phyloP scores from a whole-genome alignment of 768 basidiomycete genomes.

The Mycena metata region DNA sequence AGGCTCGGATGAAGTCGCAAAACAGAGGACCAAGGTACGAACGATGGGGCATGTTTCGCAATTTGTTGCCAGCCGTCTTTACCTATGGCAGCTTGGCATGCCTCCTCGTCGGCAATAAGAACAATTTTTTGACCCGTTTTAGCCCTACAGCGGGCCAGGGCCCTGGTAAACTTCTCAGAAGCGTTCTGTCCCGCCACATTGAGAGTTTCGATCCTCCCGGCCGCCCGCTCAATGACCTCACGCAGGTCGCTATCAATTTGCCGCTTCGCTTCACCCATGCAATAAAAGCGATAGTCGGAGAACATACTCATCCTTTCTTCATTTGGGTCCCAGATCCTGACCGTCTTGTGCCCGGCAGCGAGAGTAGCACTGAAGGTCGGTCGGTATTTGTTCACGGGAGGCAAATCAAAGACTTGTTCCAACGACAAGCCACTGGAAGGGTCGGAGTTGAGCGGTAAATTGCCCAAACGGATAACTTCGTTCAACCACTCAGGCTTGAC shows the following conservation, averaged over 20 bases:
- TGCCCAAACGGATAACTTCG: slow-evolving; percentile 69
- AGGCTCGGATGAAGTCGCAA: background rate
- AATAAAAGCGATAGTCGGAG: slow-evolving; percentile 66
- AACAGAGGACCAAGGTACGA: slow-evolving; percentile 28
- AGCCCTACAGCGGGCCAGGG: slow-evolving; percentile 64
- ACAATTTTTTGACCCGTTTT: slow-evolving; percentile 65
- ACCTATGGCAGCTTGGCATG: slow-evolving; percentile 66
- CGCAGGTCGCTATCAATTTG: slow-evolving; percentile 62
- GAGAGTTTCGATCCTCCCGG: slow-evolving; percentile 74
- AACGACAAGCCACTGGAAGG: slow-evolving; percentile 54
- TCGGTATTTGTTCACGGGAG: slow-evolving; percentile 66
- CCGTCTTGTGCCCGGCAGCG: slow-evolving; percentile 59
- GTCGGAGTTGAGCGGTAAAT: slow-evolving; percentile 49
- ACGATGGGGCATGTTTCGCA: slow-evolving; percentile 66
- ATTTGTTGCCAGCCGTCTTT: slow-evolving; percentile 68
- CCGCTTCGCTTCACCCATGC: slow-evolving; percentile 68
- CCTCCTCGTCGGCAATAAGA: slow-evolving; percentile 64
- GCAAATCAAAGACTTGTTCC: slow-evolving; percentile 66
- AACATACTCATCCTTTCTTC: slow-evolving; percentile 73
- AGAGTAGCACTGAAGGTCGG: slow-evolving; percentile 70
- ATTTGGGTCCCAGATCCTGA: slow-evolving; percentile 76
- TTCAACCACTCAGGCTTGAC: slow-evolving; percentile 78
- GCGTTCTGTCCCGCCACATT: slow-evolving; percentile 59
- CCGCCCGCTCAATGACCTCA: slow-evolving; percentile 69
- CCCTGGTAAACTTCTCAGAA: slow-evolving; percentile 62